phyloP scores from a whole-genome alignment of 805 yeast genomes.

The Candida ascalaphidarum region DNA sequence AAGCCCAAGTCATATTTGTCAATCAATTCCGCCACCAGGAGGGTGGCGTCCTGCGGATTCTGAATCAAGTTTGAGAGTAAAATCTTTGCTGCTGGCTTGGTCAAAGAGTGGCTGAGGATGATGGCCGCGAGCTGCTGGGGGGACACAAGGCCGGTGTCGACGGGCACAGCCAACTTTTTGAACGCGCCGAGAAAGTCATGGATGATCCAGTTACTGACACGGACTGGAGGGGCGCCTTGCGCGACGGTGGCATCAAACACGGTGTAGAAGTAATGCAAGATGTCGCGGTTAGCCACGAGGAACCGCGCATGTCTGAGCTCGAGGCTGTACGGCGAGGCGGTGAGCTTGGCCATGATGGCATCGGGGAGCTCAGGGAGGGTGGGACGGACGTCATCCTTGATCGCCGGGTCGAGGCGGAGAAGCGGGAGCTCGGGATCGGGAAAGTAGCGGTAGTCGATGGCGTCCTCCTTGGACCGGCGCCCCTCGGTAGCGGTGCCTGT shows the following conservation, averaged over 20 bases:
- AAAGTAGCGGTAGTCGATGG: constrained; percentile 85
- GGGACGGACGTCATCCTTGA: constrained; percentile 32
- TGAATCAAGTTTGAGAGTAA: constrained; percentile 55
- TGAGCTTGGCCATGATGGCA: constrained; percentile 37
- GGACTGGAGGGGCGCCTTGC: no score
- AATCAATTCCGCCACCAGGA: constrained; percentile 36
- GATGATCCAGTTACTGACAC: constrained; percentile 69
- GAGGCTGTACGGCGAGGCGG: constrained; percentile 42
- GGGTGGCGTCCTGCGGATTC: constrained; percentile 26
- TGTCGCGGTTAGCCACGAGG: constrained; percentile 39
- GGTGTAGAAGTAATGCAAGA: constrained; percentile 45
- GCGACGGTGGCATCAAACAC: constrained; percentile 29
- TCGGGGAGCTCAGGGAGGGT: constrained; percentile 60
- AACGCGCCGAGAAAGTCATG: constrained; percentile 73
- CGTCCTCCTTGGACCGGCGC: constrained; percentile 69
- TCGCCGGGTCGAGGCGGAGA: constrained; percentile 36
- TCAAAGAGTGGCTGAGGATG: constrained; percentile 40
- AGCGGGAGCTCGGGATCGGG: constrained; percentile 87
- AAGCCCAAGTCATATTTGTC: constrained; percentile 42
- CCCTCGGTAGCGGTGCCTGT: constrained; percentile 63
- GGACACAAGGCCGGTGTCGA: constrained; percentile 20
- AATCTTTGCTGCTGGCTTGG: constrained; percentile 60
- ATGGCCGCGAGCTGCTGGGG: constrained; percentile 45
- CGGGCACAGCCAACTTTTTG: constrained; percentile 37
- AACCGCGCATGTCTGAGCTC: constrained; percentile 71